phyloP scores from a whole-genome alignment of 192 early-diverging fungal species.

The Coemansia sp. region DNA sequence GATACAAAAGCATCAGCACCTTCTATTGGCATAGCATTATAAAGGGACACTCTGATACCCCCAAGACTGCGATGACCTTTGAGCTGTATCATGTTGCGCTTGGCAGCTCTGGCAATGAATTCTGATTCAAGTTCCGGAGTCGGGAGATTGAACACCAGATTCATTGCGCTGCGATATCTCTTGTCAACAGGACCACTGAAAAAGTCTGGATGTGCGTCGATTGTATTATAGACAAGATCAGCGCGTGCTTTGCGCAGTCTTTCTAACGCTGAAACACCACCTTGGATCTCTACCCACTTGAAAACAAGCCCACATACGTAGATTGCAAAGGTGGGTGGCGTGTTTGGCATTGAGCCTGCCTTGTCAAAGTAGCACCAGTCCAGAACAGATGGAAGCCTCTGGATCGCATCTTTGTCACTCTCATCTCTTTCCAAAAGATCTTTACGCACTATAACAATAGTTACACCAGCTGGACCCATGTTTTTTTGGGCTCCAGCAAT shows the following conservation, averaged over 20 bases:
- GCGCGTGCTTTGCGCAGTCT: constrained; percentile 73
- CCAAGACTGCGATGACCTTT: constrained; percentile 95
- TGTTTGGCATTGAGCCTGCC: constrained; percentile 92
- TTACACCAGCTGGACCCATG: constrained; percentile 88
- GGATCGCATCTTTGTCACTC: constrained; percentile 38
- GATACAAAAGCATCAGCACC: constrained; percentile 75
- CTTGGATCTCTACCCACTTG: constrained; percentile 70
- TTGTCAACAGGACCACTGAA: constrained; percentile 69
- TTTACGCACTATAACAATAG: constrained; percentile 88
- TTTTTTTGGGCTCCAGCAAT: constrained; percentile 99
- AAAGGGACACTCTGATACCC: constrained; percentile 89
- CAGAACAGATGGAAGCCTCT: constrained; percentile 74
- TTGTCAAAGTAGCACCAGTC: constrained; percentile 83
- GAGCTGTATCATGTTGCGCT: constrained; percentile 80
- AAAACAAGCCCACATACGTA: constrained; percentile 91
- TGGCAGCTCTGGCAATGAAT: constrained; percentile 82
- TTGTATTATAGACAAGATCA: constrained; percentile 65
- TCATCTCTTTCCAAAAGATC: constrained; percentile 73
- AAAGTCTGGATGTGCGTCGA: constrained; percentile 61
- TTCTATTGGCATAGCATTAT: constrained; percentile 91
- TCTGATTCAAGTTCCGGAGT: constrained; percentile 68
- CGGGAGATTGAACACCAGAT: constrained; percentile 80
- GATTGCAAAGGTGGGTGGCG: constrained; percentile 91
- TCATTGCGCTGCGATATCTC: constrained; percentile 79
- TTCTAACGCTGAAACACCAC: constrained; percentile 65